These are phyloP conservation scores for Pseudogymnoascus destructans DNA, from an alignment of 2,329 filamentous ascomycete genomes.

Conservation along the genomic window DNA sequence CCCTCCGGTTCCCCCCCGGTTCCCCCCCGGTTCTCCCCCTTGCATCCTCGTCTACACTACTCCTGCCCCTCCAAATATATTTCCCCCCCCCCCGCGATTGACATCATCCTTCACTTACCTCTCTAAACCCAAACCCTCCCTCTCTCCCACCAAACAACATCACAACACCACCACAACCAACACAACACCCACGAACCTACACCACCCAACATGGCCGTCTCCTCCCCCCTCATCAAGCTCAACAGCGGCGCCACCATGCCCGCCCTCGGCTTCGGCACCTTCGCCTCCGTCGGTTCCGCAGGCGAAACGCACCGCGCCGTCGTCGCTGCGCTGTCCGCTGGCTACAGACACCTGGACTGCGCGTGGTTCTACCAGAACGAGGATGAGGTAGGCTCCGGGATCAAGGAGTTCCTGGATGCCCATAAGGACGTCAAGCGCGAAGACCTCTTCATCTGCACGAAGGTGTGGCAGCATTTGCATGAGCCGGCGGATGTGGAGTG, in stretches of 20 bases:
- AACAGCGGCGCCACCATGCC: constrained; percentile 27
- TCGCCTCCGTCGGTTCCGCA: constrained; percentile 20
- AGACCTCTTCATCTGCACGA: constrained; percentile 73
- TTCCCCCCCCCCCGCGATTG: background rate
- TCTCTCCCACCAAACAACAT: background rate
- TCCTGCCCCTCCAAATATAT: background rate
- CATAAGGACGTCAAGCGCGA: constrained; percentile 53
- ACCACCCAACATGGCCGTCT: constrained; percentile 11
- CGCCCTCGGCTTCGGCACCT: constrained; percentile 33
- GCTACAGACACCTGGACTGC: constrained; percentile 55
- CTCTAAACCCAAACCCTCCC: background rate
- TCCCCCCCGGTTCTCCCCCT: background rate
- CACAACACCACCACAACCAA: background rate
- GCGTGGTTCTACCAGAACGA: constrained; percentile 73
- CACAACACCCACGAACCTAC: background rate
- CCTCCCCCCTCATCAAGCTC: constrained; percentile 22
- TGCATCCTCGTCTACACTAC: background rate
- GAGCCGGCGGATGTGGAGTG: constrained; percentile 46
- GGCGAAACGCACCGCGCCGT: constrained; percentile 34
- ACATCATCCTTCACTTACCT: background rate
- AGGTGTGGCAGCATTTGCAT: constrained; percentile 73
- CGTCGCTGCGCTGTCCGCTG: constrained; percentile 49
- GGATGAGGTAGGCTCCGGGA: constrained; percentile 64
- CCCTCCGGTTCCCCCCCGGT: background rate
- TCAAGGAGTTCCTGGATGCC: constrained; percentile 53